Base-by-base conservation (phyloP, 2,329 filamentous ascomycete genomes). In the Lasiodiplodia gonubiensis region DNA sequence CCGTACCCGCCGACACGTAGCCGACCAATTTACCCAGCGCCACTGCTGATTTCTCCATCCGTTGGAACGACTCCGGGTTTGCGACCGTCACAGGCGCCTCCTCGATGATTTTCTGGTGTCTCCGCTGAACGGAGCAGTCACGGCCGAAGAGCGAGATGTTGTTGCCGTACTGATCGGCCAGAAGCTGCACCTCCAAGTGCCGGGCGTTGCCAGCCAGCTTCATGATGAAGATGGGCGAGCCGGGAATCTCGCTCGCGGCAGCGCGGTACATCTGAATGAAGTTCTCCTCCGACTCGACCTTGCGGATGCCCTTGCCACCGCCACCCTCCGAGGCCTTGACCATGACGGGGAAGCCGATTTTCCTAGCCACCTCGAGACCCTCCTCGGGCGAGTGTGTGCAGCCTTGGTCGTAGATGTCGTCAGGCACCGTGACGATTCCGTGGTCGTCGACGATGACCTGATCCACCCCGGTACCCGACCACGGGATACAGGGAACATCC, bases 221-320 rank as follows among this genome's bases (percentile, higher is more conserved):
- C 95, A 99, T 99, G 84, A 99, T 97, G 87, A 99, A 99, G 82
- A 99, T 99, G 73, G 96, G 95, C 35, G 95, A 99, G 57, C 96
- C 96, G 12, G 95, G 96, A 72, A 99, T 98, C 81, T 99, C 96
- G 80, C 91, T 97, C 5, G 95, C 94, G 25, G 96, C 95, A 54
- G 94, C 95, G 81, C 96, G 95, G 86, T 98, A 99, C 54, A 98
- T 85, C 73, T 86, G 85, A 77, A 91, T 86, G 75, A 99, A 99
- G 70, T 91, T 89, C 51, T 94, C 90, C 79, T 97, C 94, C 69
- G 85, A 85, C 70, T 92, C 86, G 72, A 95, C 95, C 84, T 98
- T 97, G 79, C 96, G 93, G 78, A 99, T 99, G 86, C 95, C 95
- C 86, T 99, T 99, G 79, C 95, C 95, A 83, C 95, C 95, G 84